Conservation (phyloP, 306 rosid genomes). For the Prunus dulcis region DNA sequence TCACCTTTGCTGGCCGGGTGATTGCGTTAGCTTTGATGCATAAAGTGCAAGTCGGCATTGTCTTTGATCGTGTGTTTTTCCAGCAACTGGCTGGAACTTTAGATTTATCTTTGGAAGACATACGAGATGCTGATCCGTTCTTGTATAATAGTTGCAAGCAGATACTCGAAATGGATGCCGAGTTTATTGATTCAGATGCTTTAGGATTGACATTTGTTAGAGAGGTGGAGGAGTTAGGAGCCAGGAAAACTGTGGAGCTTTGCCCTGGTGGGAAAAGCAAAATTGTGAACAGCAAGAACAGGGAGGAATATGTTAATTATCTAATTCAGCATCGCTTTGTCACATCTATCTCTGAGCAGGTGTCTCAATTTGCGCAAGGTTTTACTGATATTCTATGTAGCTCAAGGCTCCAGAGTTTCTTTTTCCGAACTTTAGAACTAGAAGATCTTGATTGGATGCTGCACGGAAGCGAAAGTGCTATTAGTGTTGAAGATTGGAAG, state of each 20-base stretch:
- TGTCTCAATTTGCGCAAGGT: constrained; percentile 69
- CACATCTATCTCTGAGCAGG: constrained; percentile 69
- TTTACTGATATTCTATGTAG: constrained; percentile 74
- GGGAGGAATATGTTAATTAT: constrained; percentile 61
- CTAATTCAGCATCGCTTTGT: constrained; percentile 77
- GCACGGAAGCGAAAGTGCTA: constrained; percentile 64
- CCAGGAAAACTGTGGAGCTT: constrained; percentile 61
- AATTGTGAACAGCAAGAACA: constrained; percentile 68
- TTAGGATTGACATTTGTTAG: constrained; percentile 85
- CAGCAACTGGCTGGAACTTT: constrained; percentile 72
- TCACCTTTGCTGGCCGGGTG: constrained; percentile 78
- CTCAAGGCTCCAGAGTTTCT: constrained; percentile 34
- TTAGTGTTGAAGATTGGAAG: constrained; percentile 87
- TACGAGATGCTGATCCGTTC: constrained; percentile 73
- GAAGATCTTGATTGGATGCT: constrained; percentile 97
- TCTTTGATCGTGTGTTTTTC: constrained; percentile 84
- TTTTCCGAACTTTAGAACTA: constrained; percentile 67
- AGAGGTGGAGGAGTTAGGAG: constrained; percentile 90
- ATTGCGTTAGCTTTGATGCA: constrained; percentile 95
- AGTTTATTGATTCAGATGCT: constrained; percentile 74
- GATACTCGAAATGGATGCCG: constrained; percentile 81
- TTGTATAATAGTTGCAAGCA: constrained; percentile 74
- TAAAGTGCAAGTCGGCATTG: constrained; percentile 87
- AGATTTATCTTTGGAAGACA: constrained; percentile 64
- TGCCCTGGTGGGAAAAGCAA: constrained; percentile 62